phyloP scores from a whole-genome alignment of 2,329 filamentous ascomycete species.

The Monilinia fructicola region DNA sequence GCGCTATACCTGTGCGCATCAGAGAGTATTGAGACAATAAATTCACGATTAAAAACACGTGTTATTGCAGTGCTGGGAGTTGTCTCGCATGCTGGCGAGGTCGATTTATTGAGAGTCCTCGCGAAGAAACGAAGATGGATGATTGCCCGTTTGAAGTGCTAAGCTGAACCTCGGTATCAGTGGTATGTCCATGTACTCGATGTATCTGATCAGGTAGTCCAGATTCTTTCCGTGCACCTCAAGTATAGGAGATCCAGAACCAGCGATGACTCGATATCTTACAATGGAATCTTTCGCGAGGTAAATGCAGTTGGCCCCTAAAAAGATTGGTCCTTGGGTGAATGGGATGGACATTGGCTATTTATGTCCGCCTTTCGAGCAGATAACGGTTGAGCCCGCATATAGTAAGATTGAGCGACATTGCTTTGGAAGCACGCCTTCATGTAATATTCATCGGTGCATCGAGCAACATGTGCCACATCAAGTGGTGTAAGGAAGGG shows the following conservation, averaged over 20 bases:
- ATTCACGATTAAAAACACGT: background rate
- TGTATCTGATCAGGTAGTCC: background rate
- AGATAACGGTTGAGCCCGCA: background rate
- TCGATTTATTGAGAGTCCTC: background rate
- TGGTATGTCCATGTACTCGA: background rate
- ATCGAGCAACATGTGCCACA: no score
- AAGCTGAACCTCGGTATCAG: background rate
- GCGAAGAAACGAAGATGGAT: background rate
- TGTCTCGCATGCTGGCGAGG: background rate
- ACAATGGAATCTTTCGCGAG: background rate
- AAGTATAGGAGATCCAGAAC: background rate
- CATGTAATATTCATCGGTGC: background rate
- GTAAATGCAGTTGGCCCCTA: background rate
- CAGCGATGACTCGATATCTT: background rate
- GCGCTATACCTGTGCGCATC: background rate
- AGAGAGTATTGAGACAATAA: background rate
- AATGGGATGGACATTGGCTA: background rate
- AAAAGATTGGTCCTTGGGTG: background rate
- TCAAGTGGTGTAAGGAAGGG: no score
- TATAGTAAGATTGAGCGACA: background rate
- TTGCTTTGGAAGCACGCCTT: background rate
- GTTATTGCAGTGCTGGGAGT: background rate
- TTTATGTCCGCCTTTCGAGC: background rate
- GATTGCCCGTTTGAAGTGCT: background rate
- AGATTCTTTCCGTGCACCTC: background rate